Conservation (phyloP, 345 rosid species). For the Brassica carinata region DNA sequence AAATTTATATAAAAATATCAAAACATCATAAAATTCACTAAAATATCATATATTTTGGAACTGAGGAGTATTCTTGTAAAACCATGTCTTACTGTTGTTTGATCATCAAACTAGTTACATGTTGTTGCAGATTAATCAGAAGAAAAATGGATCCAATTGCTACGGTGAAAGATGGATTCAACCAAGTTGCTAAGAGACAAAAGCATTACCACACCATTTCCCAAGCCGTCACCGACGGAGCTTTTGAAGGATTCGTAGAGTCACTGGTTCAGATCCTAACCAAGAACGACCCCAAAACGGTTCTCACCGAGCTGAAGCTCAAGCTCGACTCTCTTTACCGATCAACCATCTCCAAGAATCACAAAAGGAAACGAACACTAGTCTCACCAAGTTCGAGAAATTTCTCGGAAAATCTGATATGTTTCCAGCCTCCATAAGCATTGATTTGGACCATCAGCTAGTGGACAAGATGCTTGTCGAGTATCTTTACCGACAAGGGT, state of each 20-base stretch:
- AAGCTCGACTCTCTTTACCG: constrained; percentile 53
- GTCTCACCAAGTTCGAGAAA: constrained; percentile 59
- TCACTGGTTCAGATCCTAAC: constrained; percentile 49
- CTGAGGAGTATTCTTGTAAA: no score
- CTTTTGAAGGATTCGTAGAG: constrained; percentile 53
- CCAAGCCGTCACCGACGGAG: constrained; percentile 52
- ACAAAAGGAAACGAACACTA: constrained; percentile 56
- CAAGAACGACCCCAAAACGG: constrained; percentile 27
- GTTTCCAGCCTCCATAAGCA: constrained; percentile 63
- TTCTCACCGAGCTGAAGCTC: constrained; percentile 51
- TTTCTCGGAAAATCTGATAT: constrained; percentile 66
- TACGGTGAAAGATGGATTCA: constrained; percentile 40
- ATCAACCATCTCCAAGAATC: constrained; percentile 56
- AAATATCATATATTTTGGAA: no score
- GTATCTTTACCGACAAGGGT: constrained; percentile 73
- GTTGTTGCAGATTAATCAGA: not conserved
- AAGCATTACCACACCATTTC: constrained; percentile 54
- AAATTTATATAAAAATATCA: no score
- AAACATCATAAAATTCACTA: no score
- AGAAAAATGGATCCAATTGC: not conserved
- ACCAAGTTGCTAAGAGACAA: constrained; percentile 63
- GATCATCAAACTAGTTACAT: not conserved
- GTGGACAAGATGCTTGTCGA: constrained; percentile 65
- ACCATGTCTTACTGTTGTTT: not conserved
- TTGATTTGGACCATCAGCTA: constrained; percentile 56